These are phyloP conservation scores for Digitaria exilis DNA, from an alignment of 202 grass and related monocot genomes.

Conservation along the genomic window DNA sequence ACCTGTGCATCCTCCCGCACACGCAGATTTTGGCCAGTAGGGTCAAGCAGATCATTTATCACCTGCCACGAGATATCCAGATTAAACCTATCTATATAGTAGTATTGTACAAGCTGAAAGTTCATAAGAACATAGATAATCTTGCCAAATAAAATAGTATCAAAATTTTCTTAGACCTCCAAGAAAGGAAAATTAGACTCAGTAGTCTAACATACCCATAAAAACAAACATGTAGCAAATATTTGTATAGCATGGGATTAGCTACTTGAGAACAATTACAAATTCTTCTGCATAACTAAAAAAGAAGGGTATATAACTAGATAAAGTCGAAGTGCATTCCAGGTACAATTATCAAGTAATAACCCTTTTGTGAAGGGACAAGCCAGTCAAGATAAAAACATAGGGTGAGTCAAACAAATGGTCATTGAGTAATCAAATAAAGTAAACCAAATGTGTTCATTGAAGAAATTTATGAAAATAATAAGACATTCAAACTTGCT, in stretches of 20 bases:
- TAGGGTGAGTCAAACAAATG: background rate
- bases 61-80: conserved; percentile 57
- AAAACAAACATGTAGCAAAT: conserved; percentile 22
- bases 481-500: background rate
- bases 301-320: conserved; percentile 3
- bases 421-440: conserved; percentile 17
- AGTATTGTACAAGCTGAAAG: conserved; percentile 28
- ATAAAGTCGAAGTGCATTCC: background rate
- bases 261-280: background rate
- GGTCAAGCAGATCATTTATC: conserved; percentile 99
- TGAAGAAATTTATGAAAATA: conserved; percentile 24
- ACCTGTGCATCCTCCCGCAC: conserved; percentile 99
- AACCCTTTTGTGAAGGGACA: background rate
- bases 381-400: conserved; percentile 12
- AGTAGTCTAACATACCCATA: background rate
- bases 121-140: background rate
- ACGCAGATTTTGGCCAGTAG: conserved; percentile 95
- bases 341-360: background rate
- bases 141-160: conserved; percentile 8
- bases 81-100: conserved; percentile 32
- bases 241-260: conserved; percentile 35
- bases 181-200: conserved; percentile 14
- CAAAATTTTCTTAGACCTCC: conserved; percentile 15
- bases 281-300: background rate
- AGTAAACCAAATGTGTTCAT: conserved; percentile 31